A percentile compares a stretch with the other conserved stretches of the same genome.
phyloP scores from a whole-genome alignment of 202 grass and related monocot species.

The Musa balbisiana region DNA sequence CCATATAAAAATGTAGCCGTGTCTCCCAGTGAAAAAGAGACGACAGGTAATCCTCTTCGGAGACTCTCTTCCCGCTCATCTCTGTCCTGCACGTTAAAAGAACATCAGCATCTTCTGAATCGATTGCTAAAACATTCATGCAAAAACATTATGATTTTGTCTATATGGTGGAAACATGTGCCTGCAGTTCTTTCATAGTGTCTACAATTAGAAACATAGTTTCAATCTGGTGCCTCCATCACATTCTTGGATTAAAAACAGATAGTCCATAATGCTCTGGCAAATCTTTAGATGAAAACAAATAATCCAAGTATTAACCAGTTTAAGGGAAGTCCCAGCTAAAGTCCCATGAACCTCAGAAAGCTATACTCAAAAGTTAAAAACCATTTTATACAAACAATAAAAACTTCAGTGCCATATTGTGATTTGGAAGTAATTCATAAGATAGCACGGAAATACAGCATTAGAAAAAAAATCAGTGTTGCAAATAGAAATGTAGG shows the following conservation, averaged over 20 bases:
- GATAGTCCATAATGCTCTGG: too few relatives aligned
- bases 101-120: neutral
- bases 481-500: too few relatives aligned
- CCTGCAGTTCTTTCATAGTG: too few relatives aligned
- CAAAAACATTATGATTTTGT: too few relatives aligned
- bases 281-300: neutral
- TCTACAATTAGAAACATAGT: too few relatives aligned
- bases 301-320: too few relatives aligned
- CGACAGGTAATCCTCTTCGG: conserved; percentile 37
- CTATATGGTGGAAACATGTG: too few relatives aligned
- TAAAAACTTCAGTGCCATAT: neutral
- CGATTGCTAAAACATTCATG: neutral
- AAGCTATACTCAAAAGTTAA: too few relatives aligned
- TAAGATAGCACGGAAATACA: neutral
- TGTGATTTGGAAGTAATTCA: neutral
- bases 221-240: too few relatives aligned
- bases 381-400: neutral
- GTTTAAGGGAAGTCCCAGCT: too few relatives aligned
- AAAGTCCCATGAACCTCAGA: too few relatives aligned
- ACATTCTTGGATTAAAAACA: too few relatives aligned
- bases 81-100: conserved; percentile 37
- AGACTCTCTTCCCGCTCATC: conserved; percentile 34
- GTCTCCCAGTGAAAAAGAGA: conserved; percentile 47
- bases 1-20: conserved; percentile 54
- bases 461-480: neutral